phyloP scores from a whole-genome alignment of 2,329 filamentous ascomycete species.

The Aureobasidium vineae region DNA sequence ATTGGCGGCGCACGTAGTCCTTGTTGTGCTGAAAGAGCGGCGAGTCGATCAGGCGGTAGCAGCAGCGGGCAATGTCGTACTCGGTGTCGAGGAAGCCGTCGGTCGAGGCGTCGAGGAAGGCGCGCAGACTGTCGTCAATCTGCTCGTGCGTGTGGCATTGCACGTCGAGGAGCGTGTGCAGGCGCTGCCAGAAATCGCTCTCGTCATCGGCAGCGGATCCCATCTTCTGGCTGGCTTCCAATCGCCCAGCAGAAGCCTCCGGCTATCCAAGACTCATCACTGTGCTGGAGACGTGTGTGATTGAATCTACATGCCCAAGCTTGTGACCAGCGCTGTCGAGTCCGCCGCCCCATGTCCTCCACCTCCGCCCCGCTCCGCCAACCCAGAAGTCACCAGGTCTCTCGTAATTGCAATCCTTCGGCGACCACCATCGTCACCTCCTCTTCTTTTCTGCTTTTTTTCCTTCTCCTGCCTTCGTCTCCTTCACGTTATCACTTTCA shows the following conservation, averaged over 20 bases:
- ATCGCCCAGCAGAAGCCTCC: slow-evolving; percentile 19
- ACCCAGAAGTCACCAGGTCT: not conserved
- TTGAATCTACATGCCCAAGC: not conserved
- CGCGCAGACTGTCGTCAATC: slow-evolving; percentile 82
- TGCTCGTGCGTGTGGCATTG: slow-evolving; percentile 59
- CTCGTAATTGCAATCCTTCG: not conserved
- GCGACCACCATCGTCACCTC: not conserved
- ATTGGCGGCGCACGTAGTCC: slow-evolving; percentile 87
- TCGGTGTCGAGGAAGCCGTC: slow-evolving; percentile 72
- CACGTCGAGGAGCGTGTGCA: slow-evolving; percentile 44
- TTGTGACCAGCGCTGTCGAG: not conserved
- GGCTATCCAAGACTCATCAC: slow-evolving; percentile 25
- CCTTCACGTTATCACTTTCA: too few species aligned
- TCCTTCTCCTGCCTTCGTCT: not conserved
- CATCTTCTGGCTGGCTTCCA: slow-evolving; percentile 48
- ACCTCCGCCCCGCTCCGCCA: slow-evolving; percentile 1
- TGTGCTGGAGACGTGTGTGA: not conserved
- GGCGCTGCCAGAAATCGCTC: slow-evolving; percentile 87
- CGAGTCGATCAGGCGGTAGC: slow-evolving; percentile 73
- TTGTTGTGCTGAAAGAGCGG: slow-evolving; percentile 69
- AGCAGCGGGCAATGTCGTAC: slow-evolving; percentile 76
- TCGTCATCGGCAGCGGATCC: slow-evolving; percentile 56
- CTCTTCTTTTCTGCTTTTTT: not conserved
- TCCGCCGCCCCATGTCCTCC: not conserved
- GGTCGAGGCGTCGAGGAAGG: slow-evolving; percentile 62